Evolutionary conservation across 208 protist genomes (phyloP).

Genomic region (Leishmania amazonensis): DNA sequence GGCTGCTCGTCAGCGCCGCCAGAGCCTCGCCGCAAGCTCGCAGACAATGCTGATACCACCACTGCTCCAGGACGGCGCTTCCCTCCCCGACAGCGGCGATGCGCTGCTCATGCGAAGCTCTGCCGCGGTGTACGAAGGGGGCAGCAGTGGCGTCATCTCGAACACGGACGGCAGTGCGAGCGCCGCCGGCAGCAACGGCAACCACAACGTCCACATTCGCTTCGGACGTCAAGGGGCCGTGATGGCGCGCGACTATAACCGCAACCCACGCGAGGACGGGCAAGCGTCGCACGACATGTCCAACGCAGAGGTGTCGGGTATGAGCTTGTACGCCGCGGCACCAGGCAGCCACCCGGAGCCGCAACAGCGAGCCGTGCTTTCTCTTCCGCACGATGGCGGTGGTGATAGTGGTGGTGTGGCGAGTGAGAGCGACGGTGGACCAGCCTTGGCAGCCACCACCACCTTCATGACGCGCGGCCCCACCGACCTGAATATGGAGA

Average conservation of each 20-base stretch:
- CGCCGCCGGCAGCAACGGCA: neutral
- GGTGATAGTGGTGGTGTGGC: neutral
- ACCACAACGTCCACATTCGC: conserved; percentile 18
- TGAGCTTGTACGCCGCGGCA: neutral
- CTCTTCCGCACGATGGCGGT: neutral
- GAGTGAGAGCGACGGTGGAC: neutral
- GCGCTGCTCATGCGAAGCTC: neutral
- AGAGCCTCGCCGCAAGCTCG: conserved; percentile 11
- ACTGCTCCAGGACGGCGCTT: neutral
- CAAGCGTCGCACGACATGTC: conserved; percentile 25
- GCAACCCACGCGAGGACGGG: conserved; percentile 35
- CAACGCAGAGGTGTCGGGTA: neutral
- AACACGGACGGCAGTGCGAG: conserved; percentile 5
- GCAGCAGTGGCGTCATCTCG: neutral
- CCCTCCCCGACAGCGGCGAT: conserved; percentile 14
- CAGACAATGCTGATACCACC: neutral
- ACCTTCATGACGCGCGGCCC: conserved; percentile 23
- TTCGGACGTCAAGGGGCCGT: conserved; percentile 17
- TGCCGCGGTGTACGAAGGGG: neutral
- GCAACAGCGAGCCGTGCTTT: neutral
- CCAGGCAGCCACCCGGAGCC: conserved; percentile 2
- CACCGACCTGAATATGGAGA: conserved; percentile 30
- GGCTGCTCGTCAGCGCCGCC: conserved; percentile 18
- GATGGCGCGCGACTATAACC: conserved; percentile 30
- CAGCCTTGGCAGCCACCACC: conserved; percentile 8